Conservation (phyloP, 768 basidiomycete genomes). For the Lactarius tabidus region DNA sequence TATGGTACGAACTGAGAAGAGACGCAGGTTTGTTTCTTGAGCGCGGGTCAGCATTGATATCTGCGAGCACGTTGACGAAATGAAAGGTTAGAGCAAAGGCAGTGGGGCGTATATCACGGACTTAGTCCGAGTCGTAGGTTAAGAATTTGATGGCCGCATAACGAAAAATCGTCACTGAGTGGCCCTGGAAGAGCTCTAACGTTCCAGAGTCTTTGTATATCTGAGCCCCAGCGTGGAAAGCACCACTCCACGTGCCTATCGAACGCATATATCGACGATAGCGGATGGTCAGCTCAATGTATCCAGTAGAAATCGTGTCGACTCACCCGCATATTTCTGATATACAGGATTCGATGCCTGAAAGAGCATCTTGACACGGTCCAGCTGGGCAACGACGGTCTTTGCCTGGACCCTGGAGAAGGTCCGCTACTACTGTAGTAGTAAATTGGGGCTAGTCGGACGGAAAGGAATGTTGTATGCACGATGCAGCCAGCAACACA, state of each 20-base stretch:
- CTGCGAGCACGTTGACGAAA: conserved; percentile 37
- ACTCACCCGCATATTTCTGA: conserved; percentile 83
- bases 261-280: not conserved
- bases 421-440: no score
- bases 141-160: conserved; percentile 98
- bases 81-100: not conserved
- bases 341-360: conserved; percentile 97
- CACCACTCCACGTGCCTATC: conserved; percentile 83
- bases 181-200: conserved; percentile 88
- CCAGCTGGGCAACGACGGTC: conserved; percentile 91
- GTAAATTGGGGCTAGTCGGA: no score
- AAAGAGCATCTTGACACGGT: conserved; percentile 97
- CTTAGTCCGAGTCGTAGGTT: conserved; percentile 90
- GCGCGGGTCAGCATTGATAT: conserved; percentile 80
- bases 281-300: not conserved
- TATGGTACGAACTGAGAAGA: conserved; percentile 83
- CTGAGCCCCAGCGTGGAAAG: conserved; percentile 65
- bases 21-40: conserved; percentile 69
- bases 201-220: conserved; percentile 69
- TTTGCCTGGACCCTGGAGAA: conserved; percentile 60
- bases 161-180: conserved; percentile 95
- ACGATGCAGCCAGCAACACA: conserved; percentile 93
- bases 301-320: no score
- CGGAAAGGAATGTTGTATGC: conserved; percentile 35
- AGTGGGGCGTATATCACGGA: conserved; percentile 57